Conservation (phyloP, 2,329 filamentous ascomycete genomes). For the Colletotrichum melonis region DNA sequence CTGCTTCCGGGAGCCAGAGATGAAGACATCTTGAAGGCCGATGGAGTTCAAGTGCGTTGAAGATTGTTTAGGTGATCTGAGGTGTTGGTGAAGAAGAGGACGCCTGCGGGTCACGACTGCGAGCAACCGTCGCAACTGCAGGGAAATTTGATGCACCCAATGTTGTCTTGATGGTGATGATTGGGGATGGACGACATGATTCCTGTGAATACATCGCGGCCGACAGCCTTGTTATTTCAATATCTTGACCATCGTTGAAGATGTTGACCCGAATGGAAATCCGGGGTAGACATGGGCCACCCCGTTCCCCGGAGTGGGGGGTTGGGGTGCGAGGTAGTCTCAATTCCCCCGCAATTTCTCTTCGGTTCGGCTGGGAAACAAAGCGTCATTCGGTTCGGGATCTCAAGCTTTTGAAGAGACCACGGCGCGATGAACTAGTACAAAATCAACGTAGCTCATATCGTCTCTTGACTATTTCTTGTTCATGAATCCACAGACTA, state of each 20-base stretch:
- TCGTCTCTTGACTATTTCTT: too few relatives aligned
- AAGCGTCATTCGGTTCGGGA: background rate
- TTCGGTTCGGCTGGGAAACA: conserved; percentile 15
- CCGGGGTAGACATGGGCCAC: background rate
- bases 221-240: background rate
- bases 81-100: background rate
- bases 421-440: background rate
- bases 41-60: background rate
- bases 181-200: background rate
- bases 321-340: background rate
- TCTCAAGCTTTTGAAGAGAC: background rate
- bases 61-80: background rate
- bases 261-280: background rate
- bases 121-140: conserved; percentile 29
- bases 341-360: conserved; percentile 1
- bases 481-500: too few relatives aligned
- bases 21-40: background rate
- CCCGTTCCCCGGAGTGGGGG: conserved; percentile 22
- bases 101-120: conserved; percentile 15
- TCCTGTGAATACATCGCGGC: background rate
- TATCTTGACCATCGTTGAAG: too few relatives aligned
- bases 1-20: background rate
- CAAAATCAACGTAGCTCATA: too few relatives aligned
- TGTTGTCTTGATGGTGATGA: background rate
- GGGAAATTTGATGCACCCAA: background rate